These are phyloP conservation scores for Shiraia sp. DNA, from an alignment of 2,329 filamentous ascomycete genomes.

Conservation along the genomic window DNA sequence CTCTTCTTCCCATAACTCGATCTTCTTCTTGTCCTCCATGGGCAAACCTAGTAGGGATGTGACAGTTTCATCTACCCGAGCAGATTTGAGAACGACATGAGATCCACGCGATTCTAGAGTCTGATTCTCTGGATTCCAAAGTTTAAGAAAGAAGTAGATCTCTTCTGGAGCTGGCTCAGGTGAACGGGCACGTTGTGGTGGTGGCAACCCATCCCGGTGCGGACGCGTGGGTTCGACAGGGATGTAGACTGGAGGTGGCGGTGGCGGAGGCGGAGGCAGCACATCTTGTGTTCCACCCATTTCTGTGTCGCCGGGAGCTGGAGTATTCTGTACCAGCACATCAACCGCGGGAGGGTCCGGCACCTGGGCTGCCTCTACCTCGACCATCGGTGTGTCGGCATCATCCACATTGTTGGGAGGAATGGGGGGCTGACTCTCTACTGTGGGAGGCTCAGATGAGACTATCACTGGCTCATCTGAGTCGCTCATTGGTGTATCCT, in stretches of 20 bases:
- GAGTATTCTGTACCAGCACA: constrained; percentile 19
- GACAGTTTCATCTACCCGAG: constrained; percentile 41
- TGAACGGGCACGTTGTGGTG: constrained; percentile 21
- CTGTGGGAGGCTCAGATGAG: constrained; percentile 4
- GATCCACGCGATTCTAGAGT: constrained; percentile 37
- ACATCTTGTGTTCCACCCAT: constrained; percentile 42
- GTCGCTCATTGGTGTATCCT: constrained; percentile 47
- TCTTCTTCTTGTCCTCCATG: constrained; percentile 39
- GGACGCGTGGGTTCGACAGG: constrained; percentile 18
- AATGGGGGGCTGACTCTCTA: constrained; percentile 6
- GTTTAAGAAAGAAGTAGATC: constrained; percentile 48
- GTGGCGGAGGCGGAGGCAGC: constrained; percentile 27
- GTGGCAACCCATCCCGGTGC: no score
- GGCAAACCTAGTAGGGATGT: constrained; percentile 32
- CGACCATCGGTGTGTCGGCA: constrained; percentile 30
- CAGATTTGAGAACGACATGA: constrained; percentile 34
- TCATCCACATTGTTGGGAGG: constrained; percentile 4
- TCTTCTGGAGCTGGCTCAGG: constrained; percentile 36
- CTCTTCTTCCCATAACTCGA: constrained; percentile 58
- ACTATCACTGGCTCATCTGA: constrained; percentile 29
- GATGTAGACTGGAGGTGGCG: constrained; percentile 21
- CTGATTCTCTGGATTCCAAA: constrained; percentile 44
- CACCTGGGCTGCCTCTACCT: constrained; percentile 16
- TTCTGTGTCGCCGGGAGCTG: constrained; percentile 33
- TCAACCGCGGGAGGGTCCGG: constrained; percentile 26